Evolutionary conservation across 768 basidiomycete genomes (phyloP), one percentile per base, ranked within the genome.

Genomic region (Lactarius hatsudake): DNA sequence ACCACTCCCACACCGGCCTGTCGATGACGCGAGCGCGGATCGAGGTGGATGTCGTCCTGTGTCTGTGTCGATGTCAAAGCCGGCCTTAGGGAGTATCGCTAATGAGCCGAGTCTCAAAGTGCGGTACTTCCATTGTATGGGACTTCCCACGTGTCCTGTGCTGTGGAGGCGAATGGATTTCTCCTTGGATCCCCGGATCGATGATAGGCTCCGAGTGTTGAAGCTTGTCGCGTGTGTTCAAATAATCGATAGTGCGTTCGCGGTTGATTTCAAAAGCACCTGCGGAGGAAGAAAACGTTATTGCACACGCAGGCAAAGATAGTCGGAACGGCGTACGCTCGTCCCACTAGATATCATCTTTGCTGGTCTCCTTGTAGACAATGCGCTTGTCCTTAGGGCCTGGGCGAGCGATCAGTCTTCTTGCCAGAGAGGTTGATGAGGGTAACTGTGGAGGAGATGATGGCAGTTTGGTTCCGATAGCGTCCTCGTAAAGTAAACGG

Each of bases 301-400:
- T 59, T 17, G 26, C 20, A 32, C 36, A 18, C 6, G n/a, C 8
- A 34, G 1, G 30, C 18, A 23, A 12, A 28, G 71, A 26, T 68
- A 8, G 38, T 42, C n/a, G 9, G 34, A 26, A 45, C n/a, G 26
- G 82, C 90, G 69, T 75, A 91, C 91, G 92, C 76, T 30, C 28
- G 28, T 30, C 28, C 28, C 3, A 30, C 28, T 3, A 30, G 28
- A 99, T 90, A 69, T 98, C 87, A 75, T 98, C 95, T 79, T 94
- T 97, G 80, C 87, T 90, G 62, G 92, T 90, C 73, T 98, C 96
- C 78, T 99, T 97, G 76, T 83, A 98, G 75, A 99, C 97, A 75
- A 99, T 98, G 69, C 97, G 95, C 86, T 98, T 99, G 86, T 99
- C 97, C 78, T 98, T 98, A 62, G 97, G 97, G 97, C 97, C 2